phyloP scores from a whole-genome alignment of 2,329 filamentous ascomycete species.

The Talaromyces funiculosus region DNA sequence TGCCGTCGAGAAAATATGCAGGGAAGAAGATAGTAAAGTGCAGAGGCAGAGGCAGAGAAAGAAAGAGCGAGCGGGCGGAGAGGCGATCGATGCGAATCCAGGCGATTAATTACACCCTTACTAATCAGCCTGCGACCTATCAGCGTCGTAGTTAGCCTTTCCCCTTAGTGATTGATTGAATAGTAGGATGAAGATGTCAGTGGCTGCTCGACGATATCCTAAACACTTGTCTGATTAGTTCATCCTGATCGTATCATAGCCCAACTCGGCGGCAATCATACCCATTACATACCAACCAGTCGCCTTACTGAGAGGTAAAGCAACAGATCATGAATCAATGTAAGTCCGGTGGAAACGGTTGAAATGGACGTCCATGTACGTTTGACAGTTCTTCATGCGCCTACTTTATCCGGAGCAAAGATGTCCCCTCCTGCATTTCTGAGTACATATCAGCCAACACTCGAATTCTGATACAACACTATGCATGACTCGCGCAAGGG shows the following conservation, averaged over 20 bases:
- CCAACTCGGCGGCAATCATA: neutral
- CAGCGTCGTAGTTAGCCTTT: neutral
- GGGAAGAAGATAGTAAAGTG: neutral
- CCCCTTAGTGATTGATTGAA: neutral
- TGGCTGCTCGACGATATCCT: neutral
- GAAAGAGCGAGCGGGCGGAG: neutral
- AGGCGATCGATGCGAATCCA: neutral
- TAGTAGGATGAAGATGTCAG: neutral
- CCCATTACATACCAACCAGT: neutral
- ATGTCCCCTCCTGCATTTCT: neutral
- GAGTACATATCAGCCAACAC: neutral
- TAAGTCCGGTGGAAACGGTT: neutral
- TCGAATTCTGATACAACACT: neutral
- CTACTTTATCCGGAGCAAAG: neutral
- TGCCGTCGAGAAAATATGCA: neutral
- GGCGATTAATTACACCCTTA: neutral
- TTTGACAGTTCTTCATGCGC: neutral
- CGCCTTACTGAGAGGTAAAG: neutral
- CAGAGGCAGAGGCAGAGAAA: neutral
- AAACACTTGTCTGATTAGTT: neutral
- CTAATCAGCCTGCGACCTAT: slow-evolving; percentile 1
- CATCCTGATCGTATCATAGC: neutral
- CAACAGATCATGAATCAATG: neutral
- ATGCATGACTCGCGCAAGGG: neutral
- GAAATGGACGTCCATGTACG: neutral